phyloP scores from a whole-genome alignment of 345 rosid species.

The Populus pruinosa region DNA sequence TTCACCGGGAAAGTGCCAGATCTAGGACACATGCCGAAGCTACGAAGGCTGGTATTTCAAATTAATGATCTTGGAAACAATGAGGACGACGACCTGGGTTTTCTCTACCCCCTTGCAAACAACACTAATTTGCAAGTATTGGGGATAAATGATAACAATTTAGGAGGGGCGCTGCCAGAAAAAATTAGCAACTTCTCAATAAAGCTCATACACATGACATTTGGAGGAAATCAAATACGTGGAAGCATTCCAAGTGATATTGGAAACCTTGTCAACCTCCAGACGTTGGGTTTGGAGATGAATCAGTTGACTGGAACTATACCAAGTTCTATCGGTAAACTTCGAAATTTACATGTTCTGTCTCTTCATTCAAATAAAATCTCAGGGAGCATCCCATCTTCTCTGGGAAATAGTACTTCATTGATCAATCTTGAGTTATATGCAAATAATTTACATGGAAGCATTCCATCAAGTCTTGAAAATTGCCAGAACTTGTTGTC shows the following conservation, averaged over 20 bases:
- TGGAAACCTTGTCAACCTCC: slow-evolving; percentile 21
- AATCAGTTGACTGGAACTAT: slow-evolving; percentile 15
- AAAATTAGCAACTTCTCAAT: slow-evolving; percentile 11
- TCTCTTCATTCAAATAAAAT: not conserved
- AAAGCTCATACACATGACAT: fast-evolving
- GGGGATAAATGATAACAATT: not conserved
- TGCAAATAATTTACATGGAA: slow-evolving; percentile 9
- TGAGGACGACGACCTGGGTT: slow-evolving; percentile 1
- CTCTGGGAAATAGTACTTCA: not conserved
- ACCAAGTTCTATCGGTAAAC: not conserved
- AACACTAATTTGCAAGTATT: not conserved
- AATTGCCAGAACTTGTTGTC: not conserved
- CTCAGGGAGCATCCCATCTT: slow-evolving; percentile 9
- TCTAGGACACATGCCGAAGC: no score
- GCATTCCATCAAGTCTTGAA: slow-evolving; percentile 2
- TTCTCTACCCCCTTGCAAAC: slow-evolving; percentile 6
- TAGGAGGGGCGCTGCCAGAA: slow-evolving; percentile 4
- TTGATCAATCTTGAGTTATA: not conserved
- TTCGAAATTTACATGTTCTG: not conserved
- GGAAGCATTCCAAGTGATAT: slow-evolving; percentile 7
- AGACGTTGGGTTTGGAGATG: not conserved
- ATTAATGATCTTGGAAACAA: not conserved
- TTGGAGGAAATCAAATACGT: not conserved
- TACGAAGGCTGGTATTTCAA: not conserved
- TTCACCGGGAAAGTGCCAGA: no score